Conservation (phyloP, 106 monocot species). For the Allium fistulosum region DNA sequence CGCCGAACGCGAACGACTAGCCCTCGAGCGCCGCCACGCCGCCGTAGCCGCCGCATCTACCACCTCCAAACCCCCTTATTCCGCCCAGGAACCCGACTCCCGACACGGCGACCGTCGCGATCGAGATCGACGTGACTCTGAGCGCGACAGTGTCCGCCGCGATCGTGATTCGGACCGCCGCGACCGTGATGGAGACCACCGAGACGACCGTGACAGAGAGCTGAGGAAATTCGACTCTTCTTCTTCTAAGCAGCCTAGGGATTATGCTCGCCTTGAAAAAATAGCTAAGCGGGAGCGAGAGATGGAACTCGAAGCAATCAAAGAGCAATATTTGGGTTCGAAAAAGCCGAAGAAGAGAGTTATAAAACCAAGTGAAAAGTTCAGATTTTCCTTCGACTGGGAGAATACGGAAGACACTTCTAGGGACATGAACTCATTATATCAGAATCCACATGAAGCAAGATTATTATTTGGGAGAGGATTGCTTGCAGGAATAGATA, state of each 20-base stretch:
- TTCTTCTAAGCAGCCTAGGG: constrained; percentile 22
- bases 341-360: constrained; percentile 99
- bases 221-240: constrained; percentile 12
- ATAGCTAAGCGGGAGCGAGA: constrained; percentile 79
- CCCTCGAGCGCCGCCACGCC: constrained; percentile 79
- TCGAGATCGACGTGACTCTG: constrained; percentile 6
- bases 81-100: constrained; percentile 2
- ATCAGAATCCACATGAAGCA: constrained; percentile 93
- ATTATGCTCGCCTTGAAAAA: constrained; percentile 48
- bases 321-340: constrained; percentile 91
- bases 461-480: constrained; percentile 87
- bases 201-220: constrained; percentile 19
- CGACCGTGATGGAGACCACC: constrained; percentile 30
- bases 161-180: constrained; percentile 31
- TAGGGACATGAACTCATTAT: constrained; percentile 86
- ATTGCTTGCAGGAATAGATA: constrained; percentile 80
- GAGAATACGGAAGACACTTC: constrained; percentile 99
- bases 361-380: constrained; percentile 97
- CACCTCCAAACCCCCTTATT: constrained; percentile 8
- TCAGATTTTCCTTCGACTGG: constrained; percentile 97
- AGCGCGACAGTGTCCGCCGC: constrained; percentile 7
- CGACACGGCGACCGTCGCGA: constrained; percentile 13
- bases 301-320: constrained; percentile 89
- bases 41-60: constrained; percentile 21
- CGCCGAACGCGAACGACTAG: constrained; percentile 76